Base-by-base conservation (phyloP, 805 yeast genomes). In the Candida dendrica region DNA sequence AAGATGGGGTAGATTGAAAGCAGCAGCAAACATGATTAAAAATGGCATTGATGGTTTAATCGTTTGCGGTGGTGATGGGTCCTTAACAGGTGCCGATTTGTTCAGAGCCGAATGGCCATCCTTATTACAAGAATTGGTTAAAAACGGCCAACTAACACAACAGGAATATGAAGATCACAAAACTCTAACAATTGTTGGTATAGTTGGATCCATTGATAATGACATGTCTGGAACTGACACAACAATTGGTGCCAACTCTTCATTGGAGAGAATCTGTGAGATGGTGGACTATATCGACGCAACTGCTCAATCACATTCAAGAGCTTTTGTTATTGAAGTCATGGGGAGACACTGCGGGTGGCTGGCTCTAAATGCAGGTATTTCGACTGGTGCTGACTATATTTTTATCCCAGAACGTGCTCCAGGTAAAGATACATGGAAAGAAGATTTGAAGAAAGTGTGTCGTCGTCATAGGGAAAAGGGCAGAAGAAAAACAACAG, bases 311-410 rank as follows among this genome's bases (percentile, higher is more conserved):
- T 91, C 98, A 3, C 98, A 93, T 64, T 87, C 96, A 13, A 79
- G 98, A 58, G 98, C 98, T 7, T 93, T 93, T 62, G 96, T 93
- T 36, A 85, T 93, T 45, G 98, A 93, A 63, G 98, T 93, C 34
- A 93, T 93, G 98, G 98, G 98, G 47, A 80, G 98, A 60, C 97
- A 93, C 64, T 93, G 98, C 72, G 98, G 98, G 48, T 93, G 98
- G 98, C 75, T 93, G 54, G 98, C 95, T 2, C 70, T 93, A 52
- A 90, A 89, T 93, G 95, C 98, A 4, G 98, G 98, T 58, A 82
- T 91, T 47, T 89, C 98, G 36, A 87, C 97, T 24, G 85, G 93
- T 55, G 98, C 98, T 3, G 98, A 93, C 66, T 89, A 79, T 61
- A 84, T 89, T 45, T 82, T 93, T 55, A 84, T 93, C 50, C 98